phyloP scores from a whole-genome alignment of 202 grass and related monocot genomes.

The Eragrostis tef region DNA sequence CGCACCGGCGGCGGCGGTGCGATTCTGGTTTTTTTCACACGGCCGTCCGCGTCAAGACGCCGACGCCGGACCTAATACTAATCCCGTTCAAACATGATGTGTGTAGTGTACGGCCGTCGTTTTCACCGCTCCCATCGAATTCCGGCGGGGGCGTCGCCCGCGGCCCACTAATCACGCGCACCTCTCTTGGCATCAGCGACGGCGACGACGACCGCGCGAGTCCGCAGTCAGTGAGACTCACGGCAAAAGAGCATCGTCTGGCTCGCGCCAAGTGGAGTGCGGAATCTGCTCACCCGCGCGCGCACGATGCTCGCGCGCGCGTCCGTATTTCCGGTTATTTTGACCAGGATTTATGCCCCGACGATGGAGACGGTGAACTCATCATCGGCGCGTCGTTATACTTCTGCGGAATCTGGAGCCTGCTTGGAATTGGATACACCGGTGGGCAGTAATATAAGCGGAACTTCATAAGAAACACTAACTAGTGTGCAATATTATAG shows the following conservation, averaged over 20 bases:
- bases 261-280: conserved; percentile 20
- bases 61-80: conserved; percentile 36
- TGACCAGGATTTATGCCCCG: conserved; percentile 28
- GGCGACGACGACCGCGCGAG: not conserved
- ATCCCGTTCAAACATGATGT: not conserved
- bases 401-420: not conserved
- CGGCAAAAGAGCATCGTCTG: not conserved
- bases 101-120: not conserved
- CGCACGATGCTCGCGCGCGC: not conserved
- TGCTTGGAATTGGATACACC: no score
- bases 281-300: conserved; percentile 7
- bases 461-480: no score
- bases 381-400: not conserved
- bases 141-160: conserved; percentile 15
- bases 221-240: not conserved
- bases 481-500: no score
- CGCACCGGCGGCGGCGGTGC: not conserved
- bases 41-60: conserved; percentile 20
- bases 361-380: not conserved
- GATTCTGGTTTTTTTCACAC: not conserved
- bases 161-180: conserved; percentile 3
- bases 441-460: not conserved
- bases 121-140: conserved; percentile 1
- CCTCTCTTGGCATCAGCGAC: conserved; percentile 37
- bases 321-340: conserved; percentile 10